Evolutionary conservation across 768 basidiomycete species (phyloP), one percentile per base, ranked within the genome.

Genomic region (Lactarius hatsudake): DNA sequence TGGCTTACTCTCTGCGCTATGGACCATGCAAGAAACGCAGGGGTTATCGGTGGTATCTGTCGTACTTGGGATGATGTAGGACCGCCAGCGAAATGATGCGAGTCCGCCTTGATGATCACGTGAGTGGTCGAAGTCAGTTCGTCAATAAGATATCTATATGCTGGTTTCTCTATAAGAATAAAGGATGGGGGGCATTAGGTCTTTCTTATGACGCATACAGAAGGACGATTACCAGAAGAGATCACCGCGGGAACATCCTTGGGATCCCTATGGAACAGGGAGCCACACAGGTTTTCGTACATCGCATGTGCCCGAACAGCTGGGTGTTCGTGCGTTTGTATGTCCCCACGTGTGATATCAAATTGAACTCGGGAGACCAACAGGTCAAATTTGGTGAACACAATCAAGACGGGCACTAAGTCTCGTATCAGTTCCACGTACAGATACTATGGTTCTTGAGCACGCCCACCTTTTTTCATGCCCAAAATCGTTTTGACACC

Each of bases 361-460:
- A 48, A 28, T 26, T n/a, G 40, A 26, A 36, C 54, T 38, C n/a
- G 34, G 20, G 65, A 42, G 9, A 62, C 30, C 12, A 51, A 9
- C n/a, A 59, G 1, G 48, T 67, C 66, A 20, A 63, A 59, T 30
- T 36, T 59, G 1, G 66, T 67, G 61, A 67, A 36, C 8, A 63
- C 57, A 12, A 59, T 6, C 4, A 63, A 28, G 23, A 67, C 23
- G 28, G 66, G 61, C 15, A 67, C 66, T 67, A 28, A 30, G 13
- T 17, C 5, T 15, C 38, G 18, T 26, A n/a, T 43, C 23, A 51
- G 48, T 59, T 59, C 45, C 36, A 30, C 34, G 30, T 12, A 20
- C 40, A 42, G 17, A 32, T 32, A 40, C 3, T 6, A 38, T 28
- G 13, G 8, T 3, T 18, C 28, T 32, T 23, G 28, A 40, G 17